Evolutionary conservation across 257 asterid species (phyloP).

Genomic region (Cordia subcordata): DNA sequence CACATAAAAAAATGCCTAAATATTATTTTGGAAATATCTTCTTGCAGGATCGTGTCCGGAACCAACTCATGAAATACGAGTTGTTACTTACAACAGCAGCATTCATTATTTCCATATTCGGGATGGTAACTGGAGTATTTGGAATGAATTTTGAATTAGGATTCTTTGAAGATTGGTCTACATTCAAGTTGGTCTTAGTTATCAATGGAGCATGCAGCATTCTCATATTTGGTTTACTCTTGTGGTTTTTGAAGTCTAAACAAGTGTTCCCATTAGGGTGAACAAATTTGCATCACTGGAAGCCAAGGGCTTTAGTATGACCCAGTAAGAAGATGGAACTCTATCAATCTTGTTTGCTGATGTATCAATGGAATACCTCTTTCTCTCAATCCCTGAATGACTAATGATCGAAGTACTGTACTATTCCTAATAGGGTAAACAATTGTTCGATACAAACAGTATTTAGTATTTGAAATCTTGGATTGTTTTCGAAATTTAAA

Average conservation of each 20-base stretch:
- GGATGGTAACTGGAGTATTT: conserved; percentile 93
- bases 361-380: no score
- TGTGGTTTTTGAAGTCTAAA: conserved; percentile 76
- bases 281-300: no score
- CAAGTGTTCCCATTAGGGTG: conserved; percentile 78
- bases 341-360: no score
- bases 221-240: conserved; percentile 54
- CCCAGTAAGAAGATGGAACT: no score
- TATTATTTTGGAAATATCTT: background rate
- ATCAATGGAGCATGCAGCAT: conserved; percentile 73
- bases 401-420: no score
- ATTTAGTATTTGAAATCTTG: no score
- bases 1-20: background rate
- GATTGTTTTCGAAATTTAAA: no score
- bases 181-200: conserved; percentile 85
- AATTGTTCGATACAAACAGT: no score
- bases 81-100: conserved; percentile 90
- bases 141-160: conserved; percentile 83
- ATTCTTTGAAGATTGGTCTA: conserved; percentile 54
- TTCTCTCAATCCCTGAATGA: no score
- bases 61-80: conserved; percentile 97
- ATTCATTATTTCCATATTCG: conserved; percentile 87
- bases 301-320: no score
- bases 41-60: conserved; percentile 92
- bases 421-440: no score